A percentile compares a stretch with the other conserved stretches of the same genome.
These are phyloP conservation scores for Theobroma cacao DNA, from an alignment of 345 rosid genomes.

Conservation along the genomic window DNA sequence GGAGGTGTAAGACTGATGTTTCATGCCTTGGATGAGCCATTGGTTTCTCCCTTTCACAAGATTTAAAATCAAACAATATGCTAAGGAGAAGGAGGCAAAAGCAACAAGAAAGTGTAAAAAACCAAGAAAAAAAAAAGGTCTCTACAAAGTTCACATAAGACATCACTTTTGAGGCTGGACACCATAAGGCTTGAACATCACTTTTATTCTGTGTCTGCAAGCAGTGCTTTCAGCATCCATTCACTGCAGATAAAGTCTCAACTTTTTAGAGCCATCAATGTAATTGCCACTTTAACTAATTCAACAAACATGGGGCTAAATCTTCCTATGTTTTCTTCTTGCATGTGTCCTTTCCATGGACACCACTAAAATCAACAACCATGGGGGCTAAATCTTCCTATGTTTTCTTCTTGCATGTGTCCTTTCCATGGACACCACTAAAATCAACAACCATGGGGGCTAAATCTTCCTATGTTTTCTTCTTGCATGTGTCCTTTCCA, in stretches of 20 bases:
- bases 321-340: neutral
- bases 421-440: neutral
- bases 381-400: neutral
- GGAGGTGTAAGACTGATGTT: neutral
- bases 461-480: neutral
- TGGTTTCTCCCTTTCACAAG: neutral
- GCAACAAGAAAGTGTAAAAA: slow-evolving; percentile 10
- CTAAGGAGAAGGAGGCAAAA: neutral
- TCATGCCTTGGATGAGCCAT: slow-evolving; percentile 20
- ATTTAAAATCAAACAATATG: neutral
- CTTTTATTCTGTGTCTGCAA: slow-evolving; percentile 14
- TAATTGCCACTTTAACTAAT: slow-evolving; percentile 17
- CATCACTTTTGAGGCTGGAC: slow-evolving; percentile 26
- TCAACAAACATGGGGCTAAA: neutral
- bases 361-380: neutral
- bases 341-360: neutral
- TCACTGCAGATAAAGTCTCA: slow-evolving; percentile 6
- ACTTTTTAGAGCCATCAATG: slow-evolving; percentile 7
- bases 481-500: neutral
- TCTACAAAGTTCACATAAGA: slow-evolving; percentile 21
- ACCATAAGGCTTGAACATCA: slow-evolving; percentile 22
- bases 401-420: neutral
- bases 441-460: neutral
- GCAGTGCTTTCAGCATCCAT: slow-evolving; percentile 19
- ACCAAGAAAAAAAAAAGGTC: slow-evolving; percentile 7